Conservation (phyloP, 179 eudicot genomes). For the Patellifolia procumbens region DNA sequence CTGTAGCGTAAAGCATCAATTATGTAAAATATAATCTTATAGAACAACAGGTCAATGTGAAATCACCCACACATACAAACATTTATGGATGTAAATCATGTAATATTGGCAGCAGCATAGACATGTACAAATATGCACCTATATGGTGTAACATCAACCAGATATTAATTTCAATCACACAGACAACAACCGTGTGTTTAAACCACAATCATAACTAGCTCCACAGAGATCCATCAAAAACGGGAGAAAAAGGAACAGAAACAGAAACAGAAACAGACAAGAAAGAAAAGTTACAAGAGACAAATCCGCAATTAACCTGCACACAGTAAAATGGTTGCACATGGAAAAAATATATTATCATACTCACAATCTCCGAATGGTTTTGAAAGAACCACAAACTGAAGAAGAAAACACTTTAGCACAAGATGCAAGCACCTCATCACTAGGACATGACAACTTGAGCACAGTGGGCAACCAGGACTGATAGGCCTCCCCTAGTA, state of each 20-base stretch:
- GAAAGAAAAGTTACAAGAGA: conserved; percentile 4
- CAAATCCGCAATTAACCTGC: not conserved
- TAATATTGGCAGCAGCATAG: not conserved
- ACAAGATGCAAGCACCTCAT: conserved; percentile 35
- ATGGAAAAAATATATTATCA: conserved; percentile 16
- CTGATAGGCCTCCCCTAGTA: conserved; percentile 91
- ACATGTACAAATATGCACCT: no score
- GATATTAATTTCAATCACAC: not conserved
- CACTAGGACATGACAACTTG: conserved; percentile 50
- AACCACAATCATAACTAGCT: not conserved
- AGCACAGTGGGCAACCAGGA: conserved; percentile 96
- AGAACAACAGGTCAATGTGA: not conserved
- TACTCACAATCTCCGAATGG: conserved; percentile 76
- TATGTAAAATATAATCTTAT: not conserved
- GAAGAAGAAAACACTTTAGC: conserved; percentile 31
- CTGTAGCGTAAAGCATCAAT: not conserved
- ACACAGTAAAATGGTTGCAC: not conserved
- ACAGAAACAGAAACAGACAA: not conserved
- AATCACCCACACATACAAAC: conserved; percentile 12
- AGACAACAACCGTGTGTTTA: not conserved
- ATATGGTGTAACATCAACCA: not conserved
- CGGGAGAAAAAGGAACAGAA: no score
- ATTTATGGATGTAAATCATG: not conserved
- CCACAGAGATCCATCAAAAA: not conserved
- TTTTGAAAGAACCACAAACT: conserved; percentile 60